Base-by-base conservation (phyloP, 306 rosid genomes). In the Quercus rubra region DNA sequence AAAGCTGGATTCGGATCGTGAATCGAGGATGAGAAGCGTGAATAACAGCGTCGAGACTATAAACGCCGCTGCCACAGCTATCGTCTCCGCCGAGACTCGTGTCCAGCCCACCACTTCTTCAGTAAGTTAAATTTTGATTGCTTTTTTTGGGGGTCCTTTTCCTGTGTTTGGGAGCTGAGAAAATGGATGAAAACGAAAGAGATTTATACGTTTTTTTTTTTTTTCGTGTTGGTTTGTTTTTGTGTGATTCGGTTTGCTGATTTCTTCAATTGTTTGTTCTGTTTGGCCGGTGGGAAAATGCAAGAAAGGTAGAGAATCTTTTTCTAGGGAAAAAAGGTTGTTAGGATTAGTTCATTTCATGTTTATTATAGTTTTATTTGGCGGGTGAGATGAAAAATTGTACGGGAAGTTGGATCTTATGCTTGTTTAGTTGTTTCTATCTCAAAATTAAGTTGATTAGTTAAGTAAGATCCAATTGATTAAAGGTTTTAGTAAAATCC, bases 51-150 rank as follows among this genome's bases (percentile, higher is more conserved):
- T 89, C 3, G 97, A 95, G 17, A 95, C 98, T 11, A 89, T 95
- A 56, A 90, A 85, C 87, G 97, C 99, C 7, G 99, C 99, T 12
- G 99, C 99, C 61, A 88, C 93, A 63, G 99, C 99, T 70, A 92
- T 95, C 83, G 86, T 90, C 81, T 77, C 94, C 18, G 98, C 99
- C 6, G 96, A 95, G 78, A 86, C 96, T 79, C 86, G 99, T 76
- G 92, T 85, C 31, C 99, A 91, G 82, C 99, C 99, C 1, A 56
- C 88, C 73, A 2, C 91, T 62, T 78, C 58, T 58, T 86, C 94
- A 82, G 98, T 95, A 82, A 55, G 83, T 83, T 41, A 41, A 41
- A 7, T 38, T 41, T 41, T 41, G 10, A 41, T 41, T 8, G 46
- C 46, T 8, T 41, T 38, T 38, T 38, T 38, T 6, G 0, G 6